Base-by-base conservation (phyloP, 2,329 filamentous ascomycete genomes). In the Monosporascus sp. region DNA sequence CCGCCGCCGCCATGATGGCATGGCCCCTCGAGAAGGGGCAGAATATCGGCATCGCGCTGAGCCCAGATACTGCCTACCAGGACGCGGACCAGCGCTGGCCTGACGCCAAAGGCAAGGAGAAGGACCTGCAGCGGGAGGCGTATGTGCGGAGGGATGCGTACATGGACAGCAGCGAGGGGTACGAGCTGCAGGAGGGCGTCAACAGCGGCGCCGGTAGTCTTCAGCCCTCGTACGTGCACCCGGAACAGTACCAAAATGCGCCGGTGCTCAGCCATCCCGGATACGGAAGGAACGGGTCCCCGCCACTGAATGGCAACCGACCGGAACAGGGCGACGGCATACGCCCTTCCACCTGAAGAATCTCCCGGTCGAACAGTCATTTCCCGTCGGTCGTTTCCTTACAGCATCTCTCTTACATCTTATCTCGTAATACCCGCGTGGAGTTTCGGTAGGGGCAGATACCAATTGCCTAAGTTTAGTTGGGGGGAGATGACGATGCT, bases 111-210 rank as follows among this genome's bases (percentile, higher is more conserved):
- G 75, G 76, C 11, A 79, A 78, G 56, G 64, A 60, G 8, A 65
- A 53, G 49, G 41, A 44, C 19, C 16, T 19, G 36, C 38, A 52
- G 14, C 11, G 38, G 7, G 55, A 55, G 3, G 31, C 34, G 7
- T 37, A 37, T 16, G 16, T 37, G 8, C 8, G 19, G 40, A 11
- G 9, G 40, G 40, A 22, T 9, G 40, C 19, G 36, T 34, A 22
- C 14, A n/a, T 19, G 34, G 22, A 36, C 24, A 22, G n/a, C 24
- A 63, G 63, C 8, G 76, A 80, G 55, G 69, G 70, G 4, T 82
- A 79, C 51, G 80, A 83, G 67, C 66, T 82, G 63, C 70, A 75
- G 31, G 69, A 76, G 52, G 76, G 79, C 0, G 69, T 76, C 34
- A 66, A 64, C 45, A 68, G 66, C 22, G 69, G 65, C 4, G 68